Base-by-base conservation (phyloP, 345 rosid species). In the Reutealis trisperma region DNA sequence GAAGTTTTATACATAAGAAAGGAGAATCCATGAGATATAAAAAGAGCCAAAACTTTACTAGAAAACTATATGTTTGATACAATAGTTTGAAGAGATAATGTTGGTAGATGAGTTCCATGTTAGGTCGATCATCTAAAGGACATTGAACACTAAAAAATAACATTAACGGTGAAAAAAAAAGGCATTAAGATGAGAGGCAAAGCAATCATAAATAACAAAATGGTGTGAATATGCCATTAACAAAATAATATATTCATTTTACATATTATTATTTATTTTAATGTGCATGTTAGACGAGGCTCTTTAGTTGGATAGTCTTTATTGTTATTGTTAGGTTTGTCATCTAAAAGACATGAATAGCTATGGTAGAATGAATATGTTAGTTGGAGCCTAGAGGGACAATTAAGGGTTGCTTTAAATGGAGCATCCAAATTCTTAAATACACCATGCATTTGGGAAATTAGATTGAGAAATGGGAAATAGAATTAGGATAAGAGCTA, bases 71-170 rank as follows among this genome's bases (percentile, higher is more conserved):
- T 34, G 41, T 55, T 57, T 41, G 19, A 58, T 37, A 19, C 25
- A 22, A 34, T 21, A 30, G 45, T 8, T 30, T 24, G 73, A 67
- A 12, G 67, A 37, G 44, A 67, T 2, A 65, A 19, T 47, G 42
- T 67, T 65, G 71, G 8, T 60, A 16, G 21, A 11, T 52, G 44
- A 24, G 60, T 7, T 62, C 45, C 19, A 21, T 22, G 61, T 71
- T 70, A 63, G 80, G 80, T 77, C 11, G 57, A 65, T 77, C 76
- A 77, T 63, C 41, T 19, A 41, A 77, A 77, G 68, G 59, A 47
- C 32, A 27, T 62, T 49, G 18, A 19, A 37, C 51, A 60, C 2
- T 9, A 10, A 42, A n/a, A 59, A 58, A 11, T 6, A 5, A 37
- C 41, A 4, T 37, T 30, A 41, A 19, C 12, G 4, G 30, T 16